phyloP scores from a whole-genome alignment of 768 basidiomycete genomes.

The Paxillus involutus region DNA sequence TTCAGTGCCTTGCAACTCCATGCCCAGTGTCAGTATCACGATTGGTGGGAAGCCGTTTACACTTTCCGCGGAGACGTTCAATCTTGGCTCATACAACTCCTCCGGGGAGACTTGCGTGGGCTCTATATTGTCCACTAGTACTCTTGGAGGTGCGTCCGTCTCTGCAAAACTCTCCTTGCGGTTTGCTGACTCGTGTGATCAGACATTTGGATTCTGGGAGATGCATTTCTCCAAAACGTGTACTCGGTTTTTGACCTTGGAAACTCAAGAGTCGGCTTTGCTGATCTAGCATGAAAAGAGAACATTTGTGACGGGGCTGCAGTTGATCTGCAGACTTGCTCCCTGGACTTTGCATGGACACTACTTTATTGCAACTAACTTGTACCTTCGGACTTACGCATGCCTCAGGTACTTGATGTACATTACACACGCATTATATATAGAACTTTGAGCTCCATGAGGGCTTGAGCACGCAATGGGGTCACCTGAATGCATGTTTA shows the following conservation, averaged over 20 bases:
- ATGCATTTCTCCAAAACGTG: slow-evolving; percentile 44
- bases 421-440: too few species aligned
- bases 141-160: slow-evolving; percentile 20
- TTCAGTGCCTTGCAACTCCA: slow-evolving; percentile 24
- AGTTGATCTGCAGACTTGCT: neutral
- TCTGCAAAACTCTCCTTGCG: neutral
- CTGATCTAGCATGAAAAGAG: slow-evolving; percentile 23
- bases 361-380: too few species aligned
- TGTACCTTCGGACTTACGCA: neutral
- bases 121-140: slow-evolving; percentile 10
- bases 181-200: neutral
- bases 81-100: slow-evolving; percentile 32
- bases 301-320: neutral
- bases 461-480: neutral
- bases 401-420: too few species aligned
- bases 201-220: slow-evolving; percentile 37
- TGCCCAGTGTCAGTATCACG: slow-evolving; percentile 31
- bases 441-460: too few species aligned
- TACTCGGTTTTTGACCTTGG: slow-evolving; percentile 46
- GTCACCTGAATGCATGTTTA: neutral
- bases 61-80: slow-evolving; percentile 32
- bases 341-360: neutral
- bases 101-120: slow-evolving; percentile 17
- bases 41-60: slow-evolving; percentile 33
- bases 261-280: slow-evolving; percentile 42